Evolutionary conservation across 306 rosid species (phyloP).

Genomic region (Dryas alaskensis): DNA sequence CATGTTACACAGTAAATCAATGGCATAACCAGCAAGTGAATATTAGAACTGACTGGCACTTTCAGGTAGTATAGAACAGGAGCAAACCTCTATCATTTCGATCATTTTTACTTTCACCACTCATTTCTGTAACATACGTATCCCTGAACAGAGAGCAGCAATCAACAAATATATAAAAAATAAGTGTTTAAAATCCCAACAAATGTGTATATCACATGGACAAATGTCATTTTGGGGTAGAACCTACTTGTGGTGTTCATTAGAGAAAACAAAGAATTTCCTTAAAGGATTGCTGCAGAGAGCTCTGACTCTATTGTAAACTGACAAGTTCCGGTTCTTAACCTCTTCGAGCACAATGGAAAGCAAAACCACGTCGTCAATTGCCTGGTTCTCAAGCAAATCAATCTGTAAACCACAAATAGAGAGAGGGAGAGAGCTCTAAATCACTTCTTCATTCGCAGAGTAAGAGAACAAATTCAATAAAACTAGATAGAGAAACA

Average conservation of each 20-base stretch:
- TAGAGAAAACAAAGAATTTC: constrained; percentile 80
- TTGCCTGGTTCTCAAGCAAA: constrained; percentile 86
- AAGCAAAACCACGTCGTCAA: constrained; percentile 77
- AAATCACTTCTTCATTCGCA: not conserved
- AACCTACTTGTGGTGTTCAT: constrained; percentile 80
- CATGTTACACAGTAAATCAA: not conserved
- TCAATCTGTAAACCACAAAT: constrained; percentile 59
- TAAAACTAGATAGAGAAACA: not conserved
- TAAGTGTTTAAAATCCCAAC: not conserved
- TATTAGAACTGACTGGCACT: not conserved
- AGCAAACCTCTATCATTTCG: constrained; percentile 95
- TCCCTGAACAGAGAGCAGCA: constrained; percentile 48
- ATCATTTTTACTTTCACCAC: constrained; percentile 87
- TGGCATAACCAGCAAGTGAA: not conserved
- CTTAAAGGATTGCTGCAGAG: constrained; percentile 59
- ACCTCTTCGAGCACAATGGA: constrained; percentile 88
- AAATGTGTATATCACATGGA: not conserved
- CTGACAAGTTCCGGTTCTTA: constrained; percentile 70
- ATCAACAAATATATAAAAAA: not conserved
- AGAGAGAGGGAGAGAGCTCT: not conserved
- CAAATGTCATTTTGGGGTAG: not conserved
- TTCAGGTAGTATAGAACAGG: constrained; percentile 1
- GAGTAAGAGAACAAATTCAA: not conserved
- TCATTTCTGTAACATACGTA: constrained; percentile 83
- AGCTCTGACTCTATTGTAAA: constrained; percentile 76